A percentile compares a stretch with the other conserved stretches of the same genome.
Evolutionary conservation across 768 basidiomycete genomes (phyloP).

Genomic region (Pholiota microspora): DNA sequence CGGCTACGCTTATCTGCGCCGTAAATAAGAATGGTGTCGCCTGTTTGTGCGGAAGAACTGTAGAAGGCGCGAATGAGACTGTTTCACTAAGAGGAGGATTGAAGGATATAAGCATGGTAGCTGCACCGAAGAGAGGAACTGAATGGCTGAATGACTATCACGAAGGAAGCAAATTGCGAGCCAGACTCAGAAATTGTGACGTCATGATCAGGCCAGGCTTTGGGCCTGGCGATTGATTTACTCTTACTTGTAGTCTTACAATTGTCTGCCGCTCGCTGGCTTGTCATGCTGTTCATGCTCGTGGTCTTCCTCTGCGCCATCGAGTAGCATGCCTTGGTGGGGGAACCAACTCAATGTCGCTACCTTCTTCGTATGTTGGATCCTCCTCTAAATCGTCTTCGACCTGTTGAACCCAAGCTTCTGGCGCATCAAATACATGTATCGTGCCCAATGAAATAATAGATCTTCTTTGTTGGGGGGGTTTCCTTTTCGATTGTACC

Average conservation of each 20-base stretch:
- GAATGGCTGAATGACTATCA: background rate
- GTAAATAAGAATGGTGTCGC: conserved; percentile 32
- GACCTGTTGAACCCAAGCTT: conserved; percentile 12
- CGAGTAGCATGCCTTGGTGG: conserved; percentile 18
- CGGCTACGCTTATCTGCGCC: conserved; percentile 27
- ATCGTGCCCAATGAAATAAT: conserved; percentile 1
- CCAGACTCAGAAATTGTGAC: background rate
- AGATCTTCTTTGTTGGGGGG: background rate
- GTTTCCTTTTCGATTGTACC: conserved; percentile 13
- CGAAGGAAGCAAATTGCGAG: background rate
- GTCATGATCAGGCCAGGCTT: background rate
- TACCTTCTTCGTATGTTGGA: conserved; percentile 24
- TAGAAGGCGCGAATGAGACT: conserved; percentile 23
- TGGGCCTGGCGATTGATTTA: background rate
- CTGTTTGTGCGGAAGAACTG: conserved; percentile 16
- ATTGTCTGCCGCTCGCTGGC: too few species aligned
- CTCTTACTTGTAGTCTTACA: background rate
- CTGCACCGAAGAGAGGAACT: background rate
- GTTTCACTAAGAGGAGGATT: conserved; percentile 35
- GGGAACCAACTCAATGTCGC: conserved; percentile 23
- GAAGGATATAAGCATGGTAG: conserved; percentile 36
- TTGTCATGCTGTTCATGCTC: background rate
- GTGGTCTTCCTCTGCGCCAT: conserved; percentile 10
- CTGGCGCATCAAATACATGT: conserved; percentile 12
- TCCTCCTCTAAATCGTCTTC: conserved; percentile 20